phyloP scores from a whole-genome alignment of 495 filamentous ascomycete species.

The Cryomyces minteri region DNA sequence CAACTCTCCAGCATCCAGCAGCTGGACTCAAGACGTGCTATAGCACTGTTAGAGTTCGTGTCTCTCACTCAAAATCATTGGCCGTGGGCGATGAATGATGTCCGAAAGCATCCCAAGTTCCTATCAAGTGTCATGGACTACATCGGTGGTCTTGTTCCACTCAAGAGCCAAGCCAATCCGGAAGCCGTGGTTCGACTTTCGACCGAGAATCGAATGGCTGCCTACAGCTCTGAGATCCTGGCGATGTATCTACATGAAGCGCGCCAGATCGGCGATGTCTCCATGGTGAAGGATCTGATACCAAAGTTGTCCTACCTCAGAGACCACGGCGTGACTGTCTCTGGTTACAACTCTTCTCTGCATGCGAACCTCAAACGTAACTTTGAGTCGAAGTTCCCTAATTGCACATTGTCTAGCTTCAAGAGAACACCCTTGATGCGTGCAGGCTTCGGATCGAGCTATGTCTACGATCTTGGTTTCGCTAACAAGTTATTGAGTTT shows the following conservation, averaged over 20 bases:
- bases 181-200: conserved; percentile 25
- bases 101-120: conserved; percentile 56
- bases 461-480: conserved; percentile 63
- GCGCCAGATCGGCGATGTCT: conserved; percentile 48
- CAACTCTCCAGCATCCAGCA: conserved; percentile 48
- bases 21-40: conserved; percentile 37
- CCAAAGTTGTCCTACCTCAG: conserved; percentile 59
- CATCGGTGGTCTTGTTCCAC: conserved; percentile 33
- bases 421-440: conserved; percentile 49
- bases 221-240: conserved; percentile 68
- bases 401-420: conserved; percentile 52
- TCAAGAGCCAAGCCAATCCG: conserved; percentile 24
- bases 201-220: conserved; percentile 52
- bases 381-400: conserved; percentile 55
- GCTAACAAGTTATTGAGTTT: conserved; percentile 57
- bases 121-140: conserved; percentile 48
- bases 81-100: conserved; percentile 70
- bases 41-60: conserved; percentile 73
- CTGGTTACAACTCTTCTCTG: conserved; percentile 66
- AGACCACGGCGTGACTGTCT: conserved; percentile 50
- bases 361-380: conserved; percentile 74
- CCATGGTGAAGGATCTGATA: conserved; percentile 48
- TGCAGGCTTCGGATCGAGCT: conserved; percentile 46
- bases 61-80: conserved; percentile 73
- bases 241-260: conserved; percentile 79